Conservation (phyloP, 768 basidiomycete genomes). For the Chalciporus chontae region DNA sequence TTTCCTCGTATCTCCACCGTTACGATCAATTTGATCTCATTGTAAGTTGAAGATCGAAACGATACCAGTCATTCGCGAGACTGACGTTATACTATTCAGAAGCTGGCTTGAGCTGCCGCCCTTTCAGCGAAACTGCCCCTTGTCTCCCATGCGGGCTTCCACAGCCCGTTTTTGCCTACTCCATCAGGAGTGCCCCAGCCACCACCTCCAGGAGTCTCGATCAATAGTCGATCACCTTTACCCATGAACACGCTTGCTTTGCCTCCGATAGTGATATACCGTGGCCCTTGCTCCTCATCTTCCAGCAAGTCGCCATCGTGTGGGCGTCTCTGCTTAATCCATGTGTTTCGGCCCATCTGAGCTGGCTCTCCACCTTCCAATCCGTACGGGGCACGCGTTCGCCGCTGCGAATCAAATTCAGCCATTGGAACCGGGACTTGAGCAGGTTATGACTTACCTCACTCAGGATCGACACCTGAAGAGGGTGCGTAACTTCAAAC, state of each 20-base stretch:
- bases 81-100: conserved; percentile 30
- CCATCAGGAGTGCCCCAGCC: conserved; percentile 61
- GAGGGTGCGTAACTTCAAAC: conserved; percentile 73
- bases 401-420: conserved; percentile 45
- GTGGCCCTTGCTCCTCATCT: conserved; percentile 31
- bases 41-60: neutral
- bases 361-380: conserved; percentile 76
- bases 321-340: conserved; percentile 68
- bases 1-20: too few relatives aligned
- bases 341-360: conserved; percentile 76
- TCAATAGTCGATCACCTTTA: conserved; percentile 74
- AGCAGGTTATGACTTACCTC: conserved; percentile 49
- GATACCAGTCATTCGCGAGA: too few relatives aligned
- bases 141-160: conserved; percentile 53
- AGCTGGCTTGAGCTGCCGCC: conserved; percentile 59
- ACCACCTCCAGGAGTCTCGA: conserved; percentile 90
- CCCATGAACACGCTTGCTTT: conserved; percentile 88
- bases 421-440: neutral
- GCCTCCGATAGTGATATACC: conserved; percentile 84
- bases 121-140: conserved; percentile 66
- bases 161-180: conserved; percentile 10
- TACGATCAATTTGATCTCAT: too few relatives aligned
- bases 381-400: conserved; percentile 85
- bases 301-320: conserved; percentile 66
- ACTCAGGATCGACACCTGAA: conserved; percentile 86